Evolutionary conservation across 2,329 filamentous ascomycete species (phyloP).

Genomic region (Lasiodiplodia citricola): DNA sequence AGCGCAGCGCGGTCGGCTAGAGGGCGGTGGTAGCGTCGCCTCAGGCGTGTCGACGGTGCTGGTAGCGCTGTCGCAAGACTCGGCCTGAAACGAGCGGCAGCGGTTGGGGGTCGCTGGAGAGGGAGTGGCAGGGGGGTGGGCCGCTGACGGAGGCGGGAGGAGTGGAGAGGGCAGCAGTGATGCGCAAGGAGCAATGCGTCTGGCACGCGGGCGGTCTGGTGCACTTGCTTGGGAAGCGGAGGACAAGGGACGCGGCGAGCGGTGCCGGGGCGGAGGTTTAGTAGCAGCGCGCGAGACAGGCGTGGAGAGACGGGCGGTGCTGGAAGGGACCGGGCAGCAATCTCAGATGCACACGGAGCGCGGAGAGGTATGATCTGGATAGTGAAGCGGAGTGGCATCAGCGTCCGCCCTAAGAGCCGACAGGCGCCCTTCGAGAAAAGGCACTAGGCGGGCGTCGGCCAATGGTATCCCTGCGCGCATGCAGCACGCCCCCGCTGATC

Average conservation of each 20-base stretch:
- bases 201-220: background rate
- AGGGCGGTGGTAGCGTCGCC: slow-evolving; percentile 26
- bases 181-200: slow-evolving; percentile 22
- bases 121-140: slow-evolving; percentile 26
- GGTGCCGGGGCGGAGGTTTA: slow-evolving; percentile 22
- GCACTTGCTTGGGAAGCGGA: slow-evolving; percentile 5
- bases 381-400: slow-evolving; percentile 24
- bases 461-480: slow-evolving; percentile 5
- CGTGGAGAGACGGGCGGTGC: slow-evolving; percentile 21
- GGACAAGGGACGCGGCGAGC: slow-evolving; percentile 22
- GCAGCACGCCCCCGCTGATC: slow-evolving; percentile 20
- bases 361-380: slow-evolving; percentile 23
- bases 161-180: slow-evolving; percentile 12
- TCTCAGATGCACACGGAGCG: slow-evolving; percentile 23
- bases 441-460: slow-evolving; percentile 11
- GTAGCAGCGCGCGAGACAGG: slow-evolving; percentile 6
- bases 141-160: slow-evolving; percentile 12
- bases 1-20: slow-evolving; percentile 28
- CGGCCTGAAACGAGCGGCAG: slow-evolving; percentile 28
- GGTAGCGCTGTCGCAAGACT: slow-evolving; percentile 26
- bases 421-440: slow-evolving; percentile 21
- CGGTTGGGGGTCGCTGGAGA: slow-evolving; percentile 12
- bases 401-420: slow-evolving; percentile 23
- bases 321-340: slow-evolving; percentile 25
- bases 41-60: slow-evolving; percentile 25